phyloP scores from a whole-genome alignment of 2,329 filamentous ascomycete species.

The Myriosclerotinia duriaeana region DNA sequence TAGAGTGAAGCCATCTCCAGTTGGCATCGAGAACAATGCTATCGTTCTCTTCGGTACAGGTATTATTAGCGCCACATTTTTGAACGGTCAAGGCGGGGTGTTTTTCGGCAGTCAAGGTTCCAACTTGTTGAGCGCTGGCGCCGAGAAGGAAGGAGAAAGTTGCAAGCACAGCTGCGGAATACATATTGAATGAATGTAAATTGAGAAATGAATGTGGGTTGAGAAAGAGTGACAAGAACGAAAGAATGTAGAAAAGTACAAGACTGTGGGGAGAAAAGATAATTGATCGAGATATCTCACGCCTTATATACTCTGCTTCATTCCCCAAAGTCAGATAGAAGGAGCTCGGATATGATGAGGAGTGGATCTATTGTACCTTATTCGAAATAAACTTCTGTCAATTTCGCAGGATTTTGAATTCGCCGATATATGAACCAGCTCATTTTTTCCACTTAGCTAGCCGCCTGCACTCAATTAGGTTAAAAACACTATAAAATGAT shows the following conservation, averaged over 20 bases:
- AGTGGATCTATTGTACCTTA: conserved; percentile 3
- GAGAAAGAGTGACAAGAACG: conserved; percentile 6
- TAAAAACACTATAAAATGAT: conserved; percentile 4
- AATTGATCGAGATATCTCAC: neutral
- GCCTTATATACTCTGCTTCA: conserved; percentile 13
- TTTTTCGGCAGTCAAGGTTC: conserved; percentile 46
- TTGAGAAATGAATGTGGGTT: conserved; percentile 8
- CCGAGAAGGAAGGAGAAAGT: conserved; percentile 20
- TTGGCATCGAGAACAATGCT: conserved; percentile 51
- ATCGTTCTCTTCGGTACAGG: conserved; percentile 50
- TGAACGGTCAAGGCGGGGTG: conserved; percentile 49
- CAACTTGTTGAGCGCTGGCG: conserved; percentile 42
- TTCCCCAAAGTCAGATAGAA: neutral
- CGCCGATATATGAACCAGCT: neutral
- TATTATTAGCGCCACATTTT: conserved; percentile 19
- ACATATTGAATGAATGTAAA: conserved; percentile 11
- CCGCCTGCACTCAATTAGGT: conserved; percentile 1
- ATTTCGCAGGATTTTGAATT: neutral
- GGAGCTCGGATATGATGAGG: neutral
- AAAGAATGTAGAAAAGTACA: conserved; percentile 15
- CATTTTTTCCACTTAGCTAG: conserved; percentile 1
- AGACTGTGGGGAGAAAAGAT: conserved; percentile 8
- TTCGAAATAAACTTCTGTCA: neutral
- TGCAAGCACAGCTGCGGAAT: conserved; percentile 20
- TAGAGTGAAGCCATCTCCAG: conserved; percentile 43